Evolutionary conservation across 164 flowering plant species (phyloP).

Genomic region (Brasenia schreberi): DNA sequence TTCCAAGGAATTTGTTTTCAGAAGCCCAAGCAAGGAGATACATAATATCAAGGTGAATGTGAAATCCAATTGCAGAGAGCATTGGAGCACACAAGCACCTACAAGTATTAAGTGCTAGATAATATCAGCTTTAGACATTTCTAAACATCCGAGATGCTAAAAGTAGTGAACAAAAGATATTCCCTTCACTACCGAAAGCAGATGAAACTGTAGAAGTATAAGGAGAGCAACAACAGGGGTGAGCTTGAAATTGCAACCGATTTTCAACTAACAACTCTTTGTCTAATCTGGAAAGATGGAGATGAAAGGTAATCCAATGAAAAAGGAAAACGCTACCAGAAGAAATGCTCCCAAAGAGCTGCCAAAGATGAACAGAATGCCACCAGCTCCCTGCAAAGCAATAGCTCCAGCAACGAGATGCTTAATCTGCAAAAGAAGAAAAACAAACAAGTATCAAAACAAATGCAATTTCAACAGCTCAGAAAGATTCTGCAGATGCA

Average conservation of each 20-base stretch:
- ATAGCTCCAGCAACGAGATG: conserved; percentile 33
- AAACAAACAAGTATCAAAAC: neutral
- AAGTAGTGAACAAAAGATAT: no score
- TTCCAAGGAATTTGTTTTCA: neutral
- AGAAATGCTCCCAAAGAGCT: conserved; percentile 65
- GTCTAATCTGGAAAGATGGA: no score
- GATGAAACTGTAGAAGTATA: no score
- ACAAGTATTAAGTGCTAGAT: no score
- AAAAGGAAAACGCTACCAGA: conserved; percentile 29
- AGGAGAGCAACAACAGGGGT: no score
- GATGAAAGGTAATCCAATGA: neutral
- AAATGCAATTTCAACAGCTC: neutral
- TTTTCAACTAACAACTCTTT: no score
- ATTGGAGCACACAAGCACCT: no score
- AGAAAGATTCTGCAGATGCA: neutral
- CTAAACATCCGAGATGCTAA: no score
- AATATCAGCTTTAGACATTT: no score
- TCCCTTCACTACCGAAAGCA: no score
- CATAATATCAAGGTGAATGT: neutral
- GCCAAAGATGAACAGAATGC: conserved; percentile 59
- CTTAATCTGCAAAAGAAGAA: conserved; percentile 27
- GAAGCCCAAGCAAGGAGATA: neutral
- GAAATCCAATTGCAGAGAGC: neutral
- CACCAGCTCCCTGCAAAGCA: conserved; percentile 56
- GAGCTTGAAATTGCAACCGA: no score